These are phyloP conservation scores for Jamesozyma gamospora DNA, from an alignment of 805 yeast species.

Conservation along the genomic window DNA sequence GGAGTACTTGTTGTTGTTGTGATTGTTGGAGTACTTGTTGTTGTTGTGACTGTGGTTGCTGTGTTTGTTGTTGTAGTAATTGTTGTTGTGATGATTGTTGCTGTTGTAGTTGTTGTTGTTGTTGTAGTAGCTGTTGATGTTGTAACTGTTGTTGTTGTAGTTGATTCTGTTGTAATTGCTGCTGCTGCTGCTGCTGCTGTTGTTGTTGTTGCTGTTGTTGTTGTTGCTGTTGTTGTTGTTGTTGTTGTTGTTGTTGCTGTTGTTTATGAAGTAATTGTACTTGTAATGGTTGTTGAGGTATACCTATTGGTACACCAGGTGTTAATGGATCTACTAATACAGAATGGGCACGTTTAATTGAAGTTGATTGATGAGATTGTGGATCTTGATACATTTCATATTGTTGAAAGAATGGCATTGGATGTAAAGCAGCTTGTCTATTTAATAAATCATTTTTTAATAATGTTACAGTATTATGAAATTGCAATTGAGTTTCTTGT, in stretches of 20 bases:
- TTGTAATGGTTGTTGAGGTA: no score
- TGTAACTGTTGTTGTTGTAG: no score
- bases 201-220: neutral
- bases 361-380: no score
- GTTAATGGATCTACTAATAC: no score
- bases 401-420: no score
- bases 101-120: constrained; percentile 4
- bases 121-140: constrained; percentile 5
- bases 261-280: no score
- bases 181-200: neutral
- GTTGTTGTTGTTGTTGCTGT: constrained; percentile 1
- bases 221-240: constrained; percentile 4
- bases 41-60: neutral
- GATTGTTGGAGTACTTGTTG: neutral
- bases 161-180: no score
- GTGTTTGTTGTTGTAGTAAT: neutral
- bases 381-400: no score
- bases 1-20: neutral
- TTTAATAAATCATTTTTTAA: no score
- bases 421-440: no score
- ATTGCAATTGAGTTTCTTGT: constrained; percentile 5
- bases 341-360: no score
- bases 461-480: neutral
- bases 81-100: neutral
- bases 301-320: no score